phyloP scores from a whole-genome alignment of 129 eudicot genomes.

The Flaveria ramosissima region DNA sequence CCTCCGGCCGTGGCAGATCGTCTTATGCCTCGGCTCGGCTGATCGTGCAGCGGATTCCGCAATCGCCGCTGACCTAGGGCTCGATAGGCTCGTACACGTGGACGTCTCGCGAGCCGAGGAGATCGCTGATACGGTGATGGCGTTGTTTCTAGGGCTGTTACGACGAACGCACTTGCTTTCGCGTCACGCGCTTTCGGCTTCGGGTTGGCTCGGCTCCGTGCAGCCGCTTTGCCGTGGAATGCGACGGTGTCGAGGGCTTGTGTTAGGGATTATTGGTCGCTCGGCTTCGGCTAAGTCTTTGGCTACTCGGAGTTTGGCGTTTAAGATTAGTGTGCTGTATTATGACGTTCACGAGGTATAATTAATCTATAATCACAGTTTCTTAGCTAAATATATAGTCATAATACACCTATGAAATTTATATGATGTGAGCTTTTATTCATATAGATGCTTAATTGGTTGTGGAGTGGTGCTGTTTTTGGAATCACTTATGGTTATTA shows the following conservation, averaged over 20 bases:
- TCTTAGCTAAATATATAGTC: slow-evolving; percentile 8
- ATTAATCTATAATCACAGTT: background rate
- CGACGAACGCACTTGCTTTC: slow-evolving; percentile 89
- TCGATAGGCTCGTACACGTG: slow-evolving; percentile 75
- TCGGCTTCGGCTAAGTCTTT: slow-evolving; percentile 82
- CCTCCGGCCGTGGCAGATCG: slow-evolving; percentile 91
- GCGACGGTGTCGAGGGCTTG: slow-evolving; percentile 93
- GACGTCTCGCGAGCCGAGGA: slow-evolving; percentile 95
- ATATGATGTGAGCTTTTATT: slow-evolving; percentile 11
- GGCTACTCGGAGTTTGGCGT: slow-evolving; percentile 93
- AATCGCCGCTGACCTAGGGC: slow-evolving; percentile 85
- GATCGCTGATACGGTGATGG: slow-evolving; percentile 96
- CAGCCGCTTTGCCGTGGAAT: slow-evolving; percentile 99
- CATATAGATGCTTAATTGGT: background rate
- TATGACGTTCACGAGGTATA: slow-evolving; percentile 80
- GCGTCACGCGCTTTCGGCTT: slow-evolving; percentile 78
- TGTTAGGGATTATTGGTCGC: slow-evolving; percentile 91
- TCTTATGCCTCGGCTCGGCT: slow-evolving; percentile 93
- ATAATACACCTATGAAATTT: background rate
- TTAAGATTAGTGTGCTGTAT: slow-evolving; percentile 89
- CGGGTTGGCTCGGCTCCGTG: slow-evolving; percentile 94
- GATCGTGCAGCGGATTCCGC: slow-evolving; percentile 89
- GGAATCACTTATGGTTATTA: background rate
- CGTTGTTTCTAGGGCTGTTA: slow-evolving; percentile 74
- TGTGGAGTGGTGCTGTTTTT: slow-evolving; percentile 19